Conservation (phyloP, 164 flowering plant genomes). For the Sextonia rubra region DNA sequence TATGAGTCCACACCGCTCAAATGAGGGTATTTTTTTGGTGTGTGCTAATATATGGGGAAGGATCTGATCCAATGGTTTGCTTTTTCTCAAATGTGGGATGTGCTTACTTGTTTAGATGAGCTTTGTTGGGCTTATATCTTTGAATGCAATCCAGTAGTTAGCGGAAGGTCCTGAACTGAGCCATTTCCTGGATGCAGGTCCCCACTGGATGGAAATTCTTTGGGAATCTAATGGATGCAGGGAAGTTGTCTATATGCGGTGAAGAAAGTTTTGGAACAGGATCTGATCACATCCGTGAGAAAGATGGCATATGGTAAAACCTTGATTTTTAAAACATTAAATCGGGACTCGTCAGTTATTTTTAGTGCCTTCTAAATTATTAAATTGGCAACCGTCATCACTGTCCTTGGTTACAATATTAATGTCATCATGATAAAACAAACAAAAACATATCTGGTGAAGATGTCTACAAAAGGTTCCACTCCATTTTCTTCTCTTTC, state of each 20-base stretch:
- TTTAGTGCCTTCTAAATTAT: background rate
- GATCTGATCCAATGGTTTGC: too few species aligned
- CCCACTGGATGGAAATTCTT: constrained; percentile 99
- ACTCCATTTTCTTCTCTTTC: background rate
- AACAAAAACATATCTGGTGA: too few species aligned
- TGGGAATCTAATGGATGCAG: constrained; percentile 99
- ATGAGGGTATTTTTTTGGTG: too few species aligned
- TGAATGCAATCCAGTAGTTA: background rate
- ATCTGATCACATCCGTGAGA: constrained; percentile 98
- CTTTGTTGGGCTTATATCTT: too few species aligned
- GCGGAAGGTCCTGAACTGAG: background rate
- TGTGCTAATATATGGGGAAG: too few species aligned
- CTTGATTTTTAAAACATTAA: background rate
- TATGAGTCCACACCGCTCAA: too few species aligned
- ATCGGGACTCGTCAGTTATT: background rate
- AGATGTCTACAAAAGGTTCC: background rate
- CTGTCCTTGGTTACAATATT: background rate
- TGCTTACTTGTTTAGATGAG: too few species aligned
- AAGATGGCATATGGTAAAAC: constrained; percentile 96
- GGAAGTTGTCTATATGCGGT: constrained; percentile 92
- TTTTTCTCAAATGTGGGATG: too few species aligned
- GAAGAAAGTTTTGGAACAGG: constrained; percentile 99
- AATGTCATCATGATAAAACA: too few species aligned
- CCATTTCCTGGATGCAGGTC: constrained; percentile 48
- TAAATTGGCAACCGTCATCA: background rate